A percentile compares a stretch with the other conserved stretches of the same genome.
These are phyloP conservation scores for Pseudozyma hubeiensis DNA, from an alignment of 1,284 basidiomycete genomes.

Conservation along the genomic window DNA sequence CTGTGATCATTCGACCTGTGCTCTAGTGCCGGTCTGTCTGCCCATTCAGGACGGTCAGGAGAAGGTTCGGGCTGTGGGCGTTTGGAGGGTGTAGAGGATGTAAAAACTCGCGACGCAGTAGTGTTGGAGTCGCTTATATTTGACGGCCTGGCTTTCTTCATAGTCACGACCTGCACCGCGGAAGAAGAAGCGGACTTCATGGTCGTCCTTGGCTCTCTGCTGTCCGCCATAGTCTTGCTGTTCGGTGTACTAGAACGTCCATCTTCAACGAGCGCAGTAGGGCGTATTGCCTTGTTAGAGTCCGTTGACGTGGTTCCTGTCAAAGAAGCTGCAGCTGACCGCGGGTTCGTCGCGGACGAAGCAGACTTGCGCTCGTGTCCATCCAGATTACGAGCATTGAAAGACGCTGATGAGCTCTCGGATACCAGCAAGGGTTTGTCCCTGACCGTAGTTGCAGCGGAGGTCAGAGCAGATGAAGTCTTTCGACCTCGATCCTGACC, in stretches of 20 bases:
- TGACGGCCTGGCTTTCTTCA: constrained; percentile 23
- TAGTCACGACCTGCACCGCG: constrained; percentile 27
- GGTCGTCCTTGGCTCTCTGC: not conserved
- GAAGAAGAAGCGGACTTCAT: constrained; percentile 3
- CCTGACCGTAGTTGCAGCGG: not conserved
- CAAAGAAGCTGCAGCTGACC: too few relatives aligned
- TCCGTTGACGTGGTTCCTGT: too few relatives aligned
- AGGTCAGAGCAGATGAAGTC: not conserved
- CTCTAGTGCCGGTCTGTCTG: not conserved
- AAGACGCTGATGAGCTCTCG: not conserved
- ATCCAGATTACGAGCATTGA: too few relatives aligned
- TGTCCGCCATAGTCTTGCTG: not conserved
- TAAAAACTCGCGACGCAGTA: not conserved
- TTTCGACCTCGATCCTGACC: not conserved
- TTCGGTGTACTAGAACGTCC: not conserved
- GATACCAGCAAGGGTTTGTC: not conserved
- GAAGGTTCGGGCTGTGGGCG: not conserved
- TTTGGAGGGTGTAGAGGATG: not conserved
- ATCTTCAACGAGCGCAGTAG: too few relatives aligned
- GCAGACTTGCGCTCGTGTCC: too few relatives aligned
- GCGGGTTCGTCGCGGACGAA: too few relatives aligned
- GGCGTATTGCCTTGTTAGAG: too few relatives aligned
- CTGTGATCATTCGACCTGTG: constrained; percentile 4
- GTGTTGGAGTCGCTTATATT: not conserved
- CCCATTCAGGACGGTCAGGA: not conserved